Conservation (phyloP, 805 yeast species). For the Cyberlindnera japonica region DNA sequence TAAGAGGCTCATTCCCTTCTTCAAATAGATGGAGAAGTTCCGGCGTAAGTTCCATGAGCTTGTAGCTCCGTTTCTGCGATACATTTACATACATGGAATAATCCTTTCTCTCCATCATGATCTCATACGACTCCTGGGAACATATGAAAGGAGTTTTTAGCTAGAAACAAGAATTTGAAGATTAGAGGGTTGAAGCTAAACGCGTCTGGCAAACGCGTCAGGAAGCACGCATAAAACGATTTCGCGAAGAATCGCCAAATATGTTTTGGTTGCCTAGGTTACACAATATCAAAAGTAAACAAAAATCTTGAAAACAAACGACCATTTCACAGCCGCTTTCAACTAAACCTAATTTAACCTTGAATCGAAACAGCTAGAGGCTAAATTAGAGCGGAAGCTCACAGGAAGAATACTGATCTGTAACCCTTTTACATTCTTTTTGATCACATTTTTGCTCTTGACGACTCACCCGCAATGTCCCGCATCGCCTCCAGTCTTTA, state of each 20-base stretch:
- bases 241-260: neutral
- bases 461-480: slow-evolving; percentile 6
- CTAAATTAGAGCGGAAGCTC: too few relatives aligned
- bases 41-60: slow-evolving; percentile 50
- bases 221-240: neutral
- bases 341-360: neutral
- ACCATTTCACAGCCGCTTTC: neutral
- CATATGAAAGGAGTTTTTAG: neutral
- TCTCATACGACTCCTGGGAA: neutral
- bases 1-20: slow-evolving; percentile 20
- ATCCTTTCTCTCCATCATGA: slow-evolving; percentile 7
- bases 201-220: neutral
- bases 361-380: too few relatives aligned
- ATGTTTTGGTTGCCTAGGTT: neutral
- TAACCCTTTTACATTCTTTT: too few relatives aligned
- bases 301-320: neutral
- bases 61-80: slow-evolving; percentile 33
- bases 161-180: neutral
- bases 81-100: slow-evolving; percentile 21
- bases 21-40: slow-evolving; percentile 41
- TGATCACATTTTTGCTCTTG: neutral
- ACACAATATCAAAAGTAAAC: neutral
- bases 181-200: neutral
- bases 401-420: too few relatives aligned
- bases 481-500: slow-evolving; percentile 25